Percentiles rank a stretch among this genome's conserved stretches.
These are phyloP conservation scores for Primulina huaijiensis DNA, from an alignment of 257 asterid species.

Conservation along the genomic window DNA sequence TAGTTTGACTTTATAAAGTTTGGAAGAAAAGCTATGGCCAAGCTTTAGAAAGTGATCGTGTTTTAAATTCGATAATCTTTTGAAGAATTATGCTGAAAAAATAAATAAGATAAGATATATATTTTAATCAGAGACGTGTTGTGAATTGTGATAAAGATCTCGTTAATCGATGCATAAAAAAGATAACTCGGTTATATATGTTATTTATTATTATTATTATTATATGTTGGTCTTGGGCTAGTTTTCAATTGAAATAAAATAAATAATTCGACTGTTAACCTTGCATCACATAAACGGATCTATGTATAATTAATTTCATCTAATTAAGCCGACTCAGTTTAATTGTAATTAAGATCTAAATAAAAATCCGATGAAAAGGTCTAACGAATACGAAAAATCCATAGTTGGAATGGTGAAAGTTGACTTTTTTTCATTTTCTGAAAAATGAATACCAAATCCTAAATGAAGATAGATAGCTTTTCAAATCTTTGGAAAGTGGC, in stretches of 20 bases:
- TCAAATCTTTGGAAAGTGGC: slow-evolving; percentile 25
- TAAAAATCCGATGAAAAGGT: too few relatives aligned
- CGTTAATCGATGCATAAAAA: too few relatives aligned
- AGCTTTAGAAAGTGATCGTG: not conserved
- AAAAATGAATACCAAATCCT: not conserved
- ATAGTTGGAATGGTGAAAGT: too few relatives aligned
- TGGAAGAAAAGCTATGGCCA: too few relatives aligned
- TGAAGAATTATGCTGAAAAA: not conserved
- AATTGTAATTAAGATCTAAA: too few relatives aligned
- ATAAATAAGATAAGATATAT: too few relatives aligned
- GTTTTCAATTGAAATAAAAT: too few relatives aligned
- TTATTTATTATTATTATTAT: too few relatives aligned
- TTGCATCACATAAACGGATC: not conserved
- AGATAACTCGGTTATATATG: too few relatives aligned
- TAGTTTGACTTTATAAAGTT: not conserved
- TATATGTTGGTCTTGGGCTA: too few relatives aligned
- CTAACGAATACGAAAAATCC: too few relatives aligned
- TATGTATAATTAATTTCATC: not conserved
- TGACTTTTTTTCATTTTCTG: not conserved
- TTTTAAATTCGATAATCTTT: too few relatives aligned
- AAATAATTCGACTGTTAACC: not conserved
- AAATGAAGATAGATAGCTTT: slow-evolving; percentile 18
- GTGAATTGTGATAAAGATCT: not conserved
- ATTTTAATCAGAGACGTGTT: not conserved
- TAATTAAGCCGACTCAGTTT: not conserved